Percentiles rank a stretch among this genome's conserved stretches.
phyloP scores from a whole-genome alignment of 2,329 filamentous ascomycete genomes.

The Xylariaceae sp. region DNA sequence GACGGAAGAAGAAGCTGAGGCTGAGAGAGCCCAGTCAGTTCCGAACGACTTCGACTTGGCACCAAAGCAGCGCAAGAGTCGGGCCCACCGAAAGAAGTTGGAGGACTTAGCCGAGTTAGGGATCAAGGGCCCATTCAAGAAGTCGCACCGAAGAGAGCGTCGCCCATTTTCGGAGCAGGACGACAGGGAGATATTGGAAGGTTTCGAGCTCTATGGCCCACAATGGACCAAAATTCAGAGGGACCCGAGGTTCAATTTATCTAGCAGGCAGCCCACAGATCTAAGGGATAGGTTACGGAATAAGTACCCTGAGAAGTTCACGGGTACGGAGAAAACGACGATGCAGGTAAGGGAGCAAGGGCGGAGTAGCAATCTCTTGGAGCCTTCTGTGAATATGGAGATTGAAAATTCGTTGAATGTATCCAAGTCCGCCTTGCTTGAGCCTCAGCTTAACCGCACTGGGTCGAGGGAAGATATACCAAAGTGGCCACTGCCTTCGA shows the following conservation, averaged over 20 bases:
- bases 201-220: slow-evolving; percentile 62
- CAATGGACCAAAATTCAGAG: slow-evolving; percentile 69
- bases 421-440: slow-evolving; percentile 42
- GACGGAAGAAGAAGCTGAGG: slow-evolving; percentile 41
- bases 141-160: slow-evolving; percentile 62
- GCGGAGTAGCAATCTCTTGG: slow-evolving; percentile 48
- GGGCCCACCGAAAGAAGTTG: slow-evolving; percentile 58
- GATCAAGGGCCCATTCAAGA: slow-evolving; percentile 64
- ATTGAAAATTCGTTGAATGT: slow-evolving; percentile 50
- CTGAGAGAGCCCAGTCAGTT: slow-evolving; percentile 29
- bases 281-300: slow-evolving; percentile 65
- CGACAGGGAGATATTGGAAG: slow-evolving; percentile 63
- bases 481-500: slow-evolving; percentile 45
- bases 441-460: slow-evolving; percentile 44
- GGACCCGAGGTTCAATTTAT: slow-evolving; percentile 60
- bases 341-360: slow-evolving; percentile 49
- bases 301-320: slow-evolving; percentile 63
- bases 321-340: slow-evolving; percentile 57
- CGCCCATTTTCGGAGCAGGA: slow-evolving; percentile 65
- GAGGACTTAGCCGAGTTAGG: slow-evolving; percentile 60
- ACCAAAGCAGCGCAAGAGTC: slow-evolving; percentile 51
- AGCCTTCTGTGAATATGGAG: slow-evolving; percentile 54
- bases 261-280: slow-evolving; percentile 63
- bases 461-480: slow-evolving; percentile 52
- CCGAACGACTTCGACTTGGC: slow-evolving; percentile 41